Evolutionary conservation across 2,329 filamentous ascomycete species (phyloP).

Genomic region (Diplocarpon mali): DNA sequence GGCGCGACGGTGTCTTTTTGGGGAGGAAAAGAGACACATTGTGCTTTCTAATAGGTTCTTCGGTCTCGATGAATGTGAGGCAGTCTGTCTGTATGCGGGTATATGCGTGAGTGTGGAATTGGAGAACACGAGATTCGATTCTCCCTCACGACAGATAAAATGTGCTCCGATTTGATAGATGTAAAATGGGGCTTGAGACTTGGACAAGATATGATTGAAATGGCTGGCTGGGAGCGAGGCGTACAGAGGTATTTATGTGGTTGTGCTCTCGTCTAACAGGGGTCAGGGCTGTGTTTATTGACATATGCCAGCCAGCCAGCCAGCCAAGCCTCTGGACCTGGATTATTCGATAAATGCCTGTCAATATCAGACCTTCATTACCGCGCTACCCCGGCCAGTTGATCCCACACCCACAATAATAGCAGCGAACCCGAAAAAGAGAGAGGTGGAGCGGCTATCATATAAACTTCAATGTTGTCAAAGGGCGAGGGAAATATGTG

Average conservation of each 20-base stretch:
- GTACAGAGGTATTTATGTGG: background rate
- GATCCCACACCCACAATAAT: too few relatives aligned
- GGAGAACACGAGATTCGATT: too few relatives aligned
- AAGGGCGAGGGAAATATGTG: too few relatives aligned
- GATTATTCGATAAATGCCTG: background rate
- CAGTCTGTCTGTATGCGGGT: too few relatives aligned
- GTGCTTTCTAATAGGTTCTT: background rate
- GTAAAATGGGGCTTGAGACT: background rate
- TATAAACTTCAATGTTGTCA: too few relatives aligned
- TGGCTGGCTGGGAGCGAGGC: background rate
- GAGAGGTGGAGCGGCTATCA: too few relatives aligned
- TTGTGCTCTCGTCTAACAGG: background rate
- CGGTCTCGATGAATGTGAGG: background rate
- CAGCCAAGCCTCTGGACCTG: background rate
- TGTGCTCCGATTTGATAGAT: background rate
- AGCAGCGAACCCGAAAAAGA: too few relatives aligned
- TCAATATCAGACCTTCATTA: background rate
- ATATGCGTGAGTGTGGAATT: too few relatives aligned
- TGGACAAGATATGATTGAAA: too few relatives aligned
- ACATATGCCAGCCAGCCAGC: background rate
- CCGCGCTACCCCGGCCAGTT: background rate
- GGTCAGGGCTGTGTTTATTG: background rate
- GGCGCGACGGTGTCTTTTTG: slow-evolving; percentile 14
- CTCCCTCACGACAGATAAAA: background rate
- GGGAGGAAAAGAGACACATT: slow-evolving; percentile 23